Evolutionary conservation across 2,329 filamentous ascomycete species (phyloP), one percentile per base, ranked within the genome.

Genomic region (Penicillium sp.): DNA sequence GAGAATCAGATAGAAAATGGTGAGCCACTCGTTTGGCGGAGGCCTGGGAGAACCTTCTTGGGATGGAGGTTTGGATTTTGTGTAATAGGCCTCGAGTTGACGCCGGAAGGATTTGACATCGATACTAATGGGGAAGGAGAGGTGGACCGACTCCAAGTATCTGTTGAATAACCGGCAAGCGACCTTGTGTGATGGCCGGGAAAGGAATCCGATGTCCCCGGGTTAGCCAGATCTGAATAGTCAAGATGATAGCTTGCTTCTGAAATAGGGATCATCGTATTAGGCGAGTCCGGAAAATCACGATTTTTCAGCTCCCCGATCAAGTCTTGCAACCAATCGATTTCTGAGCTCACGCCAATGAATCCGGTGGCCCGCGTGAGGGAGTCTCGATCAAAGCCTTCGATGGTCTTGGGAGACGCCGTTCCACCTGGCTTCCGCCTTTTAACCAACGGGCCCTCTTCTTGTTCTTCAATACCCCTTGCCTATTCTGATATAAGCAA

Each of bases 1-100:
- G 62, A 82, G 80, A 6, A 81, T 76, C 31, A 82, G 61, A 62
- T 82, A 81, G 35, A 81, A 67, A 31, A 80, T 80, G 15, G 80
- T 76, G 17, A 81, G 72, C 77, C 77, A 79, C 56, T 76, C 77
- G 51, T 21, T 21, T 21, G 6, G 35, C 35, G 35, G 15, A 4
- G 35, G 5, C 9, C 2, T 38, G 6, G 9, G 35, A 13, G 9
- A 38, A 38, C 15, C 71, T 76, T 6, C 76, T 77, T 6, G 77
- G 76, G 13, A 70, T 74, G 21, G 79, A 57, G 17, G 69, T 68
- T 1, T 70, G 70, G 21, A 74, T 70, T 38, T 66, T 73, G 9
- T 9, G 60, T 74, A 76, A 62, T 79, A 78, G 15, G 76, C 71
- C 47, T 76, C 73, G 48, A 80, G 81, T 47, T 80, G 78, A 9